Percentiles rank a stretch among this genome's conserved stretches.
Evolutionary conservation across 768 basidiomycete genomes (phyloP).

Genomic region (Russula foetens): DNA sequence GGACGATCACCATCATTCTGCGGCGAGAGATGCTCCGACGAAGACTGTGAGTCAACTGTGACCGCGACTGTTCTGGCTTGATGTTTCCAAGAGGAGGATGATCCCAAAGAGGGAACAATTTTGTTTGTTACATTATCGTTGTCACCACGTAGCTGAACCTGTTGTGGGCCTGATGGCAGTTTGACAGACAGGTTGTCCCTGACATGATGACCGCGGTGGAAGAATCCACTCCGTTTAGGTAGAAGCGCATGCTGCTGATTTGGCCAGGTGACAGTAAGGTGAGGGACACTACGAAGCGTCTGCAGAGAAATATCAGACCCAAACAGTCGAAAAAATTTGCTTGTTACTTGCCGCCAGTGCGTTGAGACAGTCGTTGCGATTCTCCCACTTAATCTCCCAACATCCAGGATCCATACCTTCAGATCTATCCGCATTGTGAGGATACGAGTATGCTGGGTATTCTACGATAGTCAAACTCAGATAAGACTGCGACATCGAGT

Average conservation of each 20-base stretch:
- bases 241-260: slow-evolving; percentile 40
- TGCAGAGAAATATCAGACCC: slow-evolving; percentile 23
- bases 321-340: not conserved
- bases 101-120: not conserved
- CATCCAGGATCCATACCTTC: slow-evolving; percentile 49
- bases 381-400: slow-evolving; percentile 76
- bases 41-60: slow-evolving; percentile 2
- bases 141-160: not conserved
- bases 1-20: not conserved
- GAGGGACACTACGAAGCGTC: slow-evolving; percentile 63
- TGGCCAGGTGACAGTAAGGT: slow-evolving; percentile 73
- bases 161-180: not conserved
- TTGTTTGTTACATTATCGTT: not conserved
- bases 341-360: slow-evolving; percentile 54
- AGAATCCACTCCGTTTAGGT: slow-evolving; percentile 5
- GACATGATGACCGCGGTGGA: slow-evolving; percentile 2
- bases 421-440: slow-evolving; percentile 51
- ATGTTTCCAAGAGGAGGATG: not conserved
- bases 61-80: not conserved
- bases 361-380: slow-evolving; percentile 65
- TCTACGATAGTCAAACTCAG: not conserved
- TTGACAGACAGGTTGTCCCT: not conserved
- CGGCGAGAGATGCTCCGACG: slow-evolving; percentile 1
- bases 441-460: slow-evolving; percentile 21
- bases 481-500: not conserved